Base-by-base conservation (phyloP, 192 early-diverging fungal species). In the Borealophlyctis nickersoniae region DNA sequence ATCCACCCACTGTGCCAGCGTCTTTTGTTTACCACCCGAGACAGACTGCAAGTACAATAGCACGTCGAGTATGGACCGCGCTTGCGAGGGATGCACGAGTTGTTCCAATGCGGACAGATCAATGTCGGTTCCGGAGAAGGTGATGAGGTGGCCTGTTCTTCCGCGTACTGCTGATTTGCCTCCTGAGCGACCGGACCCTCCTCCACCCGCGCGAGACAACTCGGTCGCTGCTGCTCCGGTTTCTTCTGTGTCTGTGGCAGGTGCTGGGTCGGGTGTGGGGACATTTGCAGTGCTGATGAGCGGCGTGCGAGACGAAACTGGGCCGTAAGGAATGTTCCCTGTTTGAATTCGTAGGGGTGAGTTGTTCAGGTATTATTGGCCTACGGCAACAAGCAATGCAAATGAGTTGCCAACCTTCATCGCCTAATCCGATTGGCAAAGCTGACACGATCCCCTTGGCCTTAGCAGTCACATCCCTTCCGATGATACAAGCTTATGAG, bases 81-180 rank as follows among this genome's bases (percentile, higher is more conserved):
- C 76, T 57, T 85, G 83, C 11, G 83, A 81, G 3, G 36, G 27
- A 5, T 77, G 74, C 1, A 67, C 77, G 2, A 85, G 74, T 57
- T 85, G 83, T 58, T 81, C 80, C 22, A 85, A 67, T 11, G 74
- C 77, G 1, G 79, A 72, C n/a, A 85, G 50, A 51, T 80, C 74
- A 36, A 82, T 66, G 29, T 67, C 70, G 2, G 70, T 45, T 16
- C 61, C 63, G 26, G 2, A 16, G 27, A 58, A 52, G 33, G 62
- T 66, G 54, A 85, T 75, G n/a, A 64, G 34, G 51, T 57, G n/a
- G n/a, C n/a, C n/a, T n/a, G n/a, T 14, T 35, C 60, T 72, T n/a
- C 34, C 30, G 11, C 71, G 34, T 50, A 59, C 32, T 49, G 35
- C 16, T 14, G 52, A 55, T 53, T 62, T 72, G 22, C n/a, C 26